Base-by-base conservation (phyloP, 768 basidiomycete species). In the Boletus tomentosulus region DNA sequence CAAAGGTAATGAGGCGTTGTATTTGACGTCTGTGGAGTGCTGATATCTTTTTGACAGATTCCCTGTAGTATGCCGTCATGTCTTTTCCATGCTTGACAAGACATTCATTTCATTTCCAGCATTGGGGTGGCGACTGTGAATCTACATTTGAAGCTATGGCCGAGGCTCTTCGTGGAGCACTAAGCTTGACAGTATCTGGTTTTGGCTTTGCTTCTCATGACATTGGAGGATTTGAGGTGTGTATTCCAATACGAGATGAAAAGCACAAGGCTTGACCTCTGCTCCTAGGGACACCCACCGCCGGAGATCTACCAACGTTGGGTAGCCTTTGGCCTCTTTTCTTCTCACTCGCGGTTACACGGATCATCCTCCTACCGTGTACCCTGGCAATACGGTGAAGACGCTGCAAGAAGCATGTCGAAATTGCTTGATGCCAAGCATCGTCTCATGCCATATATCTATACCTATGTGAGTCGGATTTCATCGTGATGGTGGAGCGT, bases 121-220 rank as follows among this genome's bases (percentile, higher is more conserved):
- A 86, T 62, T 85, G 85, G 85, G 83, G 84, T 46, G 86, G 87
- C 3, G 86, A 89, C 56, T 87, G 86, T 67, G 86, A 87, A 63
- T 84, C 84, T 6, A 86, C 85, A 2, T 88, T 80, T 71, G 85
- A 86, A 64, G 87, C 85, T 4, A 89, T 90, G 86, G 84, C 84
- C 0, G 86, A 90, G 67, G 80, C 85, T 1, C 69, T 88, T 48
- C 76, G 86, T 5, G 87, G 87, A 10, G 74, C 75, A 16, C 69
- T 90, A n/a, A 84, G 83, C 37, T 67, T 89, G 50, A 84, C 84
- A 1, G 54, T 77, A 5, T 86, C 85, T 30, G 86, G 87, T 1
- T 90, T 87, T 59, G 84, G 78, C 0, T 89, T 81, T 68, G 80
- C 84, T 7, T 84, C 84, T 16, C 85, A 87, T 66, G 87, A 90